Conservation (phyloP, 75 land plant species). For the Gnetum montanum region DNA sequence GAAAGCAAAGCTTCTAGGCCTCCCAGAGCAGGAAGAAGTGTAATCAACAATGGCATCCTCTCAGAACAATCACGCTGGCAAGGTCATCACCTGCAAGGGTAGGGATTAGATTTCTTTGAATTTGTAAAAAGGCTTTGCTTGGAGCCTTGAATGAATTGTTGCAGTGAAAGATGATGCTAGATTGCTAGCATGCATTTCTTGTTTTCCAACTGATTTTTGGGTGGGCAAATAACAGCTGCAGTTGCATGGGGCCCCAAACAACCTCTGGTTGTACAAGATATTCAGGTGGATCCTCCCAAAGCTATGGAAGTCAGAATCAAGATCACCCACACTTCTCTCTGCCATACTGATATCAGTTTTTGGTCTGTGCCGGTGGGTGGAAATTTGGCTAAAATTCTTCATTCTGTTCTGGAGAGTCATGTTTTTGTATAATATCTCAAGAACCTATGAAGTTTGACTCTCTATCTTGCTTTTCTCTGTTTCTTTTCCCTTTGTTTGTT, state of each 20-base stretch:
- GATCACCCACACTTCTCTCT: conserved; percentile 58
- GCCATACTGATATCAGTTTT: conserved; percentile 60
- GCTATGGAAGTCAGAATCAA: conserved; percentile 63
- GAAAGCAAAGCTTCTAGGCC: too few species aligned
- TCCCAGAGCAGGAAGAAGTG: neutral
- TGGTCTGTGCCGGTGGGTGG: conserved; percentile 57
- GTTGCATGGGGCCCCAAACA: conserved; percentile 52
- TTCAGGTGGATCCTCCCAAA: conserved; percentile 68
- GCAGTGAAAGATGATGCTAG: neutral
- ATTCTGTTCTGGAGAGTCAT: neutral
- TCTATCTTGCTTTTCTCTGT: neutral
- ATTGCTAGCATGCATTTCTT: neutral
- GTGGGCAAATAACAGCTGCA: conserved; percentile 32
- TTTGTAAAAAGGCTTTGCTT: neutral
- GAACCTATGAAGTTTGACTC: neutral
- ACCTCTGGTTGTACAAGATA: conserved; percentile 40
- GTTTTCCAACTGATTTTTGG: too few species aligned
- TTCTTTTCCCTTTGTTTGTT: neutral
- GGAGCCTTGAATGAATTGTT: neutral
- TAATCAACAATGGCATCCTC: neutral
- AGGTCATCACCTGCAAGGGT: conserved; percentile 38
- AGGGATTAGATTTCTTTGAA: neutral
- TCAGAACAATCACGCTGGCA: neutral
- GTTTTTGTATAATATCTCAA: neutral
- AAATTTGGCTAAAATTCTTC: neutral